A percentile compares a stretch with the other conserved stretches of the same genome.
phyloP scores from a whole-genome alignment of 768 basidiomycete genomes.

The Chalciporus piperatus region DNA sequence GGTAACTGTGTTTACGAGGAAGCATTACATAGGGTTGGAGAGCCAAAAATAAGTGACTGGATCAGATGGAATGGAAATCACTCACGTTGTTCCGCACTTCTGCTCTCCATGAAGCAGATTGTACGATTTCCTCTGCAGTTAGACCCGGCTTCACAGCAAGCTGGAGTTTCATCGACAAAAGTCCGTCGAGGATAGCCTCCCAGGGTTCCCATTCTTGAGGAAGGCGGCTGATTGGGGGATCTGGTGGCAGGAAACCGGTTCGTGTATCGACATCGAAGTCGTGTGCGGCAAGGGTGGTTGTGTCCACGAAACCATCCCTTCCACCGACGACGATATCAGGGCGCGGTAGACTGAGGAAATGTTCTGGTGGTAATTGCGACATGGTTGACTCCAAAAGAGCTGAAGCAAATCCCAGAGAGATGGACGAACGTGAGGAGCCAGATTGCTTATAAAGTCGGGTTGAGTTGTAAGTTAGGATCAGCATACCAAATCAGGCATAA shows the following conservation, averaged over 20 bases:
- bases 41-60: neutral
- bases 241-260: conserved; percentile 89
- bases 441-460: too few species aligned
- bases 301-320: conserved; percentile 37
- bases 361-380: conserved; percentile 21
- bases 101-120: conserved; percentile 53
- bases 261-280: conserved; percentile 91
- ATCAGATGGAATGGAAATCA: neutral
- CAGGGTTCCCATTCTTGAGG: conserved; percentile 64
- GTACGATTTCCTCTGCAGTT: conserved; percentile 33
- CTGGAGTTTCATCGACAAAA: conserved; percentile 47
- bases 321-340: conserved; percentile 27
- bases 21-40: neutral
- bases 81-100: conserved; percentile 48
- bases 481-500: too few species aligned
- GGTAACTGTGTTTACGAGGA: conserved; percentile 44
- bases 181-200: conserved; percentile 61
- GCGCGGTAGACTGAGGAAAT: conserved; percentile 37
- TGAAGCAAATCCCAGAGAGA: too few species aligned
- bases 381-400: conserved; percentile 2
- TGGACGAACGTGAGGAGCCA: too few species aligned
- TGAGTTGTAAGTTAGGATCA: too few species aligned
- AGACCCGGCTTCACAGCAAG: conserved; percentile 48
- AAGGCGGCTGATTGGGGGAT: conserved; percentile 63
- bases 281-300: conserved; percentile 70